Base-by-base conservation (phyloP, 2,329 filamentous ascomycete genomes). In the Sphaerulina vaccinii region DNA sequence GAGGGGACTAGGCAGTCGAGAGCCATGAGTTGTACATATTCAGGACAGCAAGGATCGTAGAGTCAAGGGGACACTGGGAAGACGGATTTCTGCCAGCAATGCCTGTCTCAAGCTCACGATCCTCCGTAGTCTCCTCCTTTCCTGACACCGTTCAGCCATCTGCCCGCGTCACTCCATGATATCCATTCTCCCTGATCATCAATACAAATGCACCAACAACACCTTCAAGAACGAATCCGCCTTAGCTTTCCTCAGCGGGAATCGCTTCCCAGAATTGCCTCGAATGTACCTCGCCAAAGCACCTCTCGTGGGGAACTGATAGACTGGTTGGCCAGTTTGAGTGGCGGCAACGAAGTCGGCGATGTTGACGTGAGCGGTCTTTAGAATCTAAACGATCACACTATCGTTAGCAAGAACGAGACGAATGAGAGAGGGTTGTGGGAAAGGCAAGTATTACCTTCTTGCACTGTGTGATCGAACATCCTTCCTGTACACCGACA, bases 401-500 rank as follows among this genome's bases (percentile, higher is more conserved):
- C n/a, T n/a, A n/a, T n/a, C 29, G 32, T 48, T 19, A 33, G 42
- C 36, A 21, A 24, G 42, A 38, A 24, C 10, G 3, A 9, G 24
- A 19, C 27, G 9, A 18, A 27, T 16, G 36, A 40, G 16, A 5
- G n/a, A n/a, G n/a, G n/a, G n/a, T n/a, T n/a, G n/a, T 32, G 2
- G 9, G 11, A 32, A 4, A 32, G 18, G 21, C 7, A 6, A 10
- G 19, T 37, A 54, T 43, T 40, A 54, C 58, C 56, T 59, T 56
- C 36, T 55, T 59, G 56, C 60, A 61, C 41, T 62, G 47, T 13
- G 40, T 54, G 52, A 61, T 57, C 2, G 52, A 57, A 9, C 18
- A 21, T 10, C 55, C 53, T 6, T 36, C 43, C 21, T 40, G 3
- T 5, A 54, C 45, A 7, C 53, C 58, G 5, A 61, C 45, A 41